A percentile compares a stretch with the other conserved stretches of the same genome.
phyloP scores from a whole-genome alignment of 257 asterid species.

The Mitragyna speciosa region DNA sequence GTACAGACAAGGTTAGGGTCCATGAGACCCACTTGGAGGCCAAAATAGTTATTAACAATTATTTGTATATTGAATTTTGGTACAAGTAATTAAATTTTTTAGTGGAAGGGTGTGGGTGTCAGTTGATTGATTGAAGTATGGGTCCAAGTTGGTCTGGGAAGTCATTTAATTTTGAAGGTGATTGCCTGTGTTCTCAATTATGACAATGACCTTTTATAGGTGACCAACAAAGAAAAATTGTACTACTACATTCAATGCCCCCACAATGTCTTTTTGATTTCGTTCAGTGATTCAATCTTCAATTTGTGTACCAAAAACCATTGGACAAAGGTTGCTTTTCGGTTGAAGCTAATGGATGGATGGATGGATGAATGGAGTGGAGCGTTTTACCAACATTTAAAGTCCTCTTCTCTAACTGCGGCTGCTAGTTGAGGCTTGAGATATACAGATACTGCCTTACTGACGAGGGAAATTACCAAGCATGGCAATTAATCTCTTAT shows the following conservation, averaged over 20 bases:
- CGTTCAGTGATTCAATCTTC: constrained; percentile 1
- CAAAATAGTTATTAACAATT: background rate
- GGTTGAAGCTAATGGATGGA: background rate
- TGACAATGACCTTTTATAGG: constrained; percentile 17
- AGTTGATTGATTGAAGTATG: background rate
- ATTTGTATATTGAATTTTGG: background rate
- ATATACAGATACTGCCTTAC: too few species aligned
- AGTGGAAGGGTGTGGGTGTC: background rate
- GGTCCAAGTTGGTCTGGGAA: constrained; percentile 8
- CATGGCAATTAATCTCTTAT: too few species aligned
- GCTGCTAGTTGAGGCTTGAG: background rate
- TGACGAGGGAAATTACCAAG: too few species aligned
- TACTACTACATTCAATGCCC: constrained; percentile 22
- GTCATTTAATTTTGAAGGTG: constrained; percentile 10
- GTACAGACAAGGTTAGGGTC: background rate
- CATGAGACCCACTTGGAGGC: background rate
- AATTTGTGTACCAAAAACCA: background rate
- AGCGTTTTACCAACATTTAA: background rate
- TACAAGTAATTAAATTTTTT: background rate
- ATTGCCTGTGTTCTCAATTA: constrained; percentile 22
- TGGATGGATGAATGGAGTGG: too few species aligned
- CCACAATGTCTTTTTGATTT: background rate
- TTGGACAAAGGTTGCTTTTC: background rate
- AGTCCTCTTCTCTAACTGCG: background rate
- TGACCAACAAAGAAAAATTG: constrained; percentile 16